Percentiles rank a stretch among this genome's conserved stretches.
These are phyloP conservation scores for Yamadazyma akitaensis DNA, from an alignment of 805 yeast species.

Conservation along the genomic window DNA sequence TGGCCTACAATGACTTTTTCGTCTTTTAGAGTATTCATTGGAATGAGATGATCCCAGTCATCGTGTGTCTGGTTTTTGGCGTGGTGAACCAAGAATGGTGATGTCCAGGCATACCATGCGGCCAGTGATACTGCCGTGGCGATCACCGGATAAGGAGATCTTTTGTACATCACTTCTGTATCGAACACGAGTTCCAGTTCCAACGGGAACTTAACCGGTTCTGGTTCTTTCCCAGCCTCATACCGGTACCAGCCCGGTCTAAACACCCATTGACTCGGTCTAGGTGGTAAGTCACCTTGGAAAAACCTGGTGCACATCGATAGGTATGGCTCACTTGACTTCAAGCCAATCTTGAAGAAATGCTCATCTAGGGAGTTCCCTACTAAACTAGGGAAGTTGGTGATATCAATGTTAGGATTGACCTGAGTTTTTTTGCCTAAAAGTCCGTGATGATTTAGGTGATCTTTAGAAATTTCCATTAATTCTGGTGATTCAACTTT, in stretches of 20 bases:
- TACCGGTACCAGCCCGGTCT: conserved; percentile 83
- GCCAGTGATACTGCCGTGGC: conserved; percentile 73
- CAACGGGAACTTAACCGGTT: conserved; percentile 59
- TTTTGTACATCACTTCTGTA: conserved; percentile 79
- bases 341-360: conserved; percentile 65
- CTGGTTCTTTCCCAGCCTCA: conserved; percentile 50
- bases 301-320: conserved; percentile 46
- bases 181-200: conserved; percentile 81
- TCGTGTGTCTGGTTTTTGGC: conserved; percentile 28
- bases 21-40: conserved; percentile 51
- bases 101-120: conserved; percentile 95
- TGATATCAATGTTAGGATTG: conserved; percentile 52
- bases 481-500: conserved; percentile 30
- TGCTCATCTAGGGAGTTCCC: conserved; percentile 83
- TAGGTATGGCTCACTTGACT: conserved; percentile 58
- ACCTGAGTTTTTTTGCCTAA: conserved; percentile 70
- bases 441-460: conserved; percentile 60
- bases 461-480: conserved; percentile 54
- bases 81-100: conserved; percentile 71
- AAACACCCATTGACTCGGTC: conserved; percentile 45
- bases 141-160: conserved; percentile 69
- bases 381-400: conserved; percentile 65
- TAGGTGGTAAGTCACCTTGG: conserved; percentile 23
- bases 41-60: conserved; percentile 65
- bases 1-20: conserved; percentile 77